Evolutionary conservation across 441 rosid genomes (phyloP).

Genomic region (Hura crepitans): DNA sequence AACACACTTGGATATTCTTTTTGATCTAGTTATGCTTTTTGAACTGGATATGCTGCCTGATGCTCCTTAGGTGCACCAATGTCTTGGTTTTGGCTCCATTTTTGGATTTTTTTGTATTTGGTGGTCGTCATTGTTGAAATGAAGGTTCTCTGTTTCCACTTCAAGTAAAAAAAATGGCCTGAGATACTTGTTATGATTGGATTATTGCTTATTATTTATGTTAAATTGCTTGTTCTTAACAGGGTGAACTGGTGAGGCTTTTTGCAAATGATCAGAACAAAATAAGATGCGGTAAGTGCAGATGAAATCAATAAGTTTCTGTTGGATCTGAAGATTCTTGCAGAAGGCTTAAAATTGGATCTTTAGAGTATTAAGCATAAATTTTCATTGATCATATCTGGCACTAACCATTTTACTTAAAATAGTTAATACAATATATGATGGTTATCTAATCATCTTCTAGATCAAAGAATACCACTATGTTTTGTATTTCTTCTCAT

Average conservation of each 20-base stretch:
- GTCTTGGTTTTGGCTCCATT: conserved; percentile 4
- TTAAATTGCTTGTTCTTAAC: conserved; percentile 16
- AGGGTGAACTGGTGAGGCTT: conserved; percentile 84
- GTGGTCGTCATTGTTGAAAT: background rate
- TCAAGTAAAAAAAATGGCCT: background rate
- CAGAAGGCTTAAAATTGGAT: background rate
- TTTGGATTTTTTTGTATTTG: background rate
- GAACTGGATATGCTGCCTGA: background rate
- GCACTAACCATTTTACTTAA: background rate
- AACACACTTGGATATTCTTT: background rate
- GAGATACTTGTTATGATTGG: conserved; percentile 7
- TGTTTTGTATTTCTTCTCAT: background rate
- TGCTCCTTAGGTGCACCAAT: background rate
- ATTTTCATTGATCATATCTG: background rate
- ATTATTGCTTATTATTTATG: conserved; percentile 19
- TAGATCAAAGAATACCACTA: background rate
- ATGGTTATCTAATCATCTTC: background rate
- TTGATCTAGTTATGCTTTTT: background rate
- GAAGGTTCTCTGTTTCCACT: background rate
- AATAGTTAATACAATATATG: background rate
- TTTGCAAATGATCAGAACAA: conserved; percentile 84
- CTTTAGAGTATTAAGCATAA: too few species aligned
- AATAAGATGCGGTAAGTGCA: conserved; percentile 75
- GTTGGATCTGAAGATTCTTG: conserved; percentile 17
- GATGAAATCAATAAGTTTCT: conserved; percentile 4